Evolutionary conservation across 2,329 filamentous ascomycete species (phyloP), one percentile per base, ranked within the genome.

Genomic region (Zymoseptoria passerinii): DNA sequence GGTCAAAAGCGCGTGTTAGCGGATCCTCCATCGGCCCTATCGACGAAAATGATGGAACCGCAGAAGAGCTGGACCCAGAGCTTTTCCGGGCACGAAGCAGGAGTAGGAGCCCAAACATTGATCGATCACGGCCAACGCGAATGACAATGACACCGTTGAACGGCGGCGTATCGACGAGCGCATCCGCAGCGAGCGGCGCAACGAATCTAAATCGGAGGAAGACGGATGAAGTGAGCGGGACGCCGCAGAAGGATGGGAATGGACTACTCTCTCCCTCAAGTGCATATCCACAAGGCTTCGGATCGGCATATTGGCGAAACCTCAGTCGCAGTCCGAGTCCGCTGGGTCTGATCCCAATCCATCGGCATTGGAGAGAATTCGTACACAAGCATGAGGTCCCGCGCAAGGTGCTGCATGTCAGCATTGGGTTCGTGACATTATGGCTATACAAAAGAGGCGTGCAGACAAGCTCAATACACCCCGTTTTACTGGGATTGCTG

Each of bases 381-480:
- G 89, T 82, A 63, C 94, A 99, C 80, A 91, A 90, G 68, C 92
- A 99, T 75, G 94, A 99, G 76, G 92, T 99, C 55, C 94, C 94
- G 8, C 87, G 94, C 67, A 99, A 99, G 75, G 78, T 86, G 48
- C 81, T 99, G 44, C 94, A 99, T 73, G 90, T 97, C 58, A 96
- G 92, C 52, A 99, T 99, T 71, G 94, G 94, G 56, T 97, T 97
- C 77, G 81, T 97, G 61, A 90, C 92, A 19, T 82, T 96, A 51
- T 89, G 87, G 77, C 82, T 97, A 44, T 99, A 97, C 74, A 80
- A 84, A 53, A 84, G 82, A 27, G 92, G 91, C 58, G 83, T 87
- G 4, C 91, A 96, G 72, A 84, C 89, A 0, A 78, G 78, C 19
- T 76, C 86, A 18, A 92, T 99, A 54, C 87, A 92, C 50, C 92